Conservation (phyloP, 345 rosid genomes). For the Lepidium aucheri region DNA sequence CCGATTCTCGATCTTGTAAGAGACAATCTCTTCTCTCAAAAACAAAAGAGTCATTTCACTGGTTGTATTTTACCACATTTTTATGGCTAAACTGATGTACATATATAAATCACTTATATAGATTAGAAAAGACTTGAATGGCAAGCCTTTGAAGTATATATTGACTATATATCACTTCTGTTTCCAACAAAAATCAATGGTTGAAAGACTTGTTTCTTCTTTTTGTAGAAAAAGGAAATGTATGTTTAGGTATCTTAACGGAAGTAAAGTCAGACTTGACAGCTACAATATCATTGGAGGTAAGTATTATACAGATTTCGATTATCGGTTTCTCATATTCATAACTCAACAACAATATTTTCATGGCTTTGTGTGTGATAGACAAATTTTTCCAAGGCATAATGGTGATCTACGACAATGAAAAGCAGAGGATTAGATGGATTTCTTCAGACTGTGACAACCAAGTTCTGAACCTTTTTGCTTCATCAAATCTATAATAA, state of each 20-base stretch:
- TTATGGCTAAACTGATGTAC: neutral
- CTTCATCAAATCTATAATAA: neutral
- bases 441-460: slow-evolving; percentile 41
- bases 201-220: slow-evolving; percentile 8
- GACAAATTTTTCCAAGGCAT: slow-evolving; percentile 57
- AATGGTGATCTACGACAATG: slow-evolving; percentile 72
- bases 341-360: neutral
- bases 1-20: slow-evolving; percentile 51
- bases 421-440: slow-evolving; percentile 73
- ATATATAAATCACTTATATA: neutral
- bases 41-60: neutral
- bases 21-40: neutral
- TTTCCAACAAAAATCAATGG: neutral
- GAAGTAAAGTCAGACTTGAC: slow-evolving; percentile 46
- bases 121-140: slow-evolving; percentile 22
- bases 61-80: neutral
- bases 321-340: neutral
- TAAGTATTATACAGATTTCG: slow-evolving; percentile 12
- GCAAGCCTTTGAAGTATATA: slow-evolving; percentile 34
- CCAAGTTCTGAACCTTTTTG: slow-evolving; percentile 45
- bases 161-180: neutral
- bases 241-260: slow-evolving; percentile 79
- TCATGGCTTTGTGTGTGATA: slow-evolving; percentile 19
- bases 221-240: slow-evolving; percentile 60
- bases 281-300: slow-evolving; percentile 60